Evolutionary conservation across 2,329 filamentous ascomycete genomes (phyloP).

Genomic region (Bipolaris victoriae): DNA sequence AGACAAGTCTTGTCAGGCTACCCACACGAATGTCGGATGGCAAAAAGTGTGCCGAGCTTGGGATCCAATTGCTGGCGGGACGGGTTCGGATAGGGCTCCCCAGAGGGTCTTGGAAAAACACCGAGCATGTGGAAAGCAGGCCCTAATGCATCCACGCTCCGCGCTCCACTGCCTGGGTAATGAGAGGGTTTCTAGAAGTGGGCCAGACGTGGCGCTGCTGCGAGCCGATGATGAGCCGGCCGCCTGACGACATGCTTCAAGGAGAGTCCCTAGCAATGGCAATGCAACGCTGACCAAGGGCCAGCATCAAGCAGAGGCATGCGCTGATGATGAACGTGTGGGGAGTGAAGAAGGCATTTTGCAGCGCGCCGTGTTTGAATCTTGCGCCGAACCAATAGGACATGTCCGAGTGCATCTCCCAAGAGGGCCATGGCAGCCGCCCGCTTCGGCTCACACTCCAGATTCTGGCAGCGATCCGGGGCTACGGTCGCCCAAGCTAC

Average conservation of each 20-base stretch:
- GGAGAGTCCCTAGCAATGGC: not conserved
- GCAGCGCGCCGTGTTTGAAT: not conserved
- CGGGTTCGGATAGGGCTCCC: constrained; percentile 19
- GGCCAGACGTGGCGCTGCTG: constrained; percentile 9
- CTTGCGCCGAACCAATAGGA: constrained; percentile 20
- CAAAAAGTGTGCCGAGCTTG: constrained; percentile 24
- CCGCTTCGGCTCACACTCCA: constrained; percentile 12
- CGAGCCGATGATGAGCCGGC: constrained; percentile 10
- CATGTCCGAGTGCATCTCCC: constrained; percentile 19
- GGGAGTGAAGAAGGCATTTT: constrained; percentile 8
- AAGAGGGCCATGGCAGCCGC: constrained; percentile 1
- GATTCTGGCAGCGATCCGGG: constrained; percentile 15
- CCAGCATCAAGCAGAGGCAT: not conserved
- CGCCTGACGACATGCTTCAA: not conserved
- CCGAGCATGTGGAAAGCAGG: constrained; percentile 17
- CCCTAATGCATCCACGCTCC: constrained; percentile 11
- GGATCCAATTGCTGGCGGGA: constrained; percentile 18
- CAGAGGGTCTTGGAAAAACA: constrained; percentile 22
- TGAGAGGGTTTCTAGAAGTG: constrained; percentile 24
- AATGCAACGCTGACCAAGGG: not conserved
- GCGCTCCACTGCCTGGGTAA: constrained; percentile 13
- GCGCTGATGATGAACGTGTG: constrained; percentile 9
- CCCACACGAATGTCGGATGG: constrained; percentile 32
- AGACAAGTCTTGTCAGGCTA: constrained; percentile 20
- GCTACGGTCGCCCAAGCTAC: constrained; percentile 5